These are phyloP conservation scores for Phytopythium helicoides DNA, from an alignment of 352 stramenopile species.

Conservation along the genomic window DNA sequence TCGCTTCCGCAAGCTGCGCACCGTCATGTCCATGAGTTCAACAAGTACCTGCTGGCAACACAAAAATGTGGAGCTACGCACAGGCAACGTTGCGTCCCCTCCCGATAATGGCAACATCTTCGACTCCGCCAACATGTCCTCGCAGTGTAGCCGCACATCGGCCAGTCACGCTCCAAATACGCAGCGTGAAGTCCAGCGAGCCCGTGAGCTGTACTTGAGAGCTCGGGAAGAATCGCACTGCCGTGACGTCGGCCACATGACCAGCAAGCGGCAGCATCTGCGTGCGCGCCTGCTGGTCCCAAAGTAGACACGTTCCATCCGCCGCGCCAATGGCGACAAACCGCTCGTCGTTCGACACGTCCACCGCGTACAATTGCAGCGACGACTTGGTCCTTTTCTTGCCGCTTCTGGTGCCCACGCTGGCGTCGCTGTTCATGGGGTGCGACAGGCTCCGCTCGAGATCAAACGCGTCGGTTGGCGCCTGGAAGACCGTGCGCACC, in stretches of 20 bases:
- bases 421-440: constrained; percentile 5
- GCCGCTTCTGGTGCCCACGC: not conserved
- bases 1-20: constrained; percentile 52
- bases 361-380: constrained; percentile 45
- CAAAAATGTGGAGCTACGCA: constrained; percentile 21
- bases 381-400: not conserved
- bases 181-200: constrained; percentile 70
- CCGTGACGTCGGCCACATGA: constrained; percentile 62
- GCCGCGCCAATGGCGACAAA: constrained; percentile 49
- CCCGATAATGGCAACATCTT: constrained; percentile 61
- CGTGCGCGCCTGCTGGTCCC: constrained; percentile 27
- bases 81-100: constrained; percentile 70
- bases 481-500: constrained; percentile 52
- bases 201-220: constrained; percentile 64
- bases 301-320: constrained; percentile 54
- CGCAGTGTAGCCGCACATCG: constrained; percentile 57
- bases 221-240: constrained; percentile 65
- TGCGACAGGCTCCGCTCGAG: constrained; percentile 8
- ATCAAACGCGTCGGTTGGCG: constrained; percentile 35
- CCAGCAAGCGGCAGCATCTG: constrained; percentile 35
- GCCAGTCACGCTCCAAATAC: constrained; percentile 60
- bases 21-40: not conserved
- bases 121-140: constrained; percentile 53
- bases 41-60: not conserved
- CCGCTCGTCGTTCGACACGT: constrained; percentile 50